A percentile compares a stretch with the other conserved stretches of the same genome.
Conservation (phyloP, 129 eudicot genomes). For the Apium graveolens region DNA sequence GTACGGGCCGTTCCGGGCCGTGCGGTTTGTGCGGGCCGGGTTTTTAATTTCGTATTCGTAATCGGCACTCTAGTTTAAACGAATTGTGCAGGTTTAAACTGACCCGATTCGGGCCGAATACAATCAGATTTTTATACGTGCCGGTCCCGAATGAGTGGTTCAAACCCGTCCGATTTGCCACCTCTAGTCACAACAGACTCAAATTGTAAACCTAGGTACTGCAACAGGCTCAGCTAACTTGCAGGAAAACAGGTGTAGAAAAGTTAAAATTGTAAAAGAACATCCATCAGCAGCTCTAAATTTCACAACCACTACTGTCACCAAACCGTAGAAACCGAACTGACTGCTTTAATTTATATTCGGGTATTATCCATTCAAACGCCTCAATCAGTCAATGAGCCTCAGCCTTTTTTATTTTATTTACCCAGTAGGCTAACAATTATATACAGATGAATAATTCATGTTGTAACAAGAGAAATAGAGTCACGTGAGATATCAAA, state of each 20-base stretch:
- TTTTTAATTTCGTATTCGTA: too few relatives aligned
- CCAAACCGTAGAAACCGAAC: background rate
- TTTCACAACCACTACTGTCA: slow-evolving; percentile 1
- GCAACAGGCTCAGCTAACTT: background rate
- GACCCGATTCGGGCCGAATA: too few relatives aligned
- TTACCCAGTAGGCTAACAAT: background rate
- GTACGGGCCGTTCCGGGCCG: too few relatives aligned
- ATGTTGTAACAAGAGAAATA: background rate
- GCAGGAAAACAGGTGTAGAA: background rate
- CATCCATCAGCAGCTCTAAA: background rate
- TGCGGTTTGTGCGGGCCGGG: too few relatives aligned
- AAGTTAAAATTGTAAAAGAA: background rate
- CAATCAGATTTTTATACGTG: too few relatives aligned
- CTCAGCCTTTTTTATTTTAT: background rate
- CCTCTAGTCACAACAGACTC: background rate
- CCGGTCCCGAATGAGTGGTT: too few relatives aligned
- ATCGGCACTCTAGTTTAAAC: too few relatives aligned
- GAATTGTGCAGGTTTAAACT: too few relatives aligned
- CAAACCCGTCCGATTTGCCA: too few relatives aligned
- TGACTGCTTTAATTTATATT: background rate
- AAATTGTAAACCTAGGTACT: slow-evolving; percentile 11
- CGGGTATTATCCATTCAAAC: background rate
- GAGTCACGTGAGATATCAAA: background rate
- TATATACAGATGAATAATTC: background rate
- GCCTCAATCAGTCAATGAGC: background rate